Conservation (phyloP, 2,329 filamentous ascomycete species). For the Bipolaris cookei region DNA sequence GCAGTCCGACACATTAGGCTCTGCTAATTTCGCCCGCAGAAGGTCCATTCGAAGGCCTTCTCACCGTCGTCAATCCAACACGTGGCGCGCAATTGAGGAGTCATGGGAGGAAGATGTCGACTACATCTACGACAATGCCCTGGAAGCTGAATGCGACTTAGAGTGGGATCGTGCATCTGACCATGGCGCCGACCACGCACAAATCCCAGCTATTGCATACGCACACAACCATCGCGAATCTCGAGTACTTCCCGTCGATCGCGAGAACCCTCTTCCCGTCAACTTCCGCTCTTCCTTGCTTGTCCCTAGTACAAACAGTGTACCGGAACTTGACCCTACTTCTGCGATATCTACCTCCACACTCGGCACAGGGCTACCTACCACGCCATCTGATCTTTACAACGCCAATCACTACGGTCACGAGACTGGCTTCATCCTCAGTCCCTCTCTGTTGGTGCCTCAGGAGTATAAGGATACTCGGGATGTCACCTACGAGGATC, state of each 20-base stretch:
- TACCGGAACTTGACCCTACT: slow-evolving; percentile 44
- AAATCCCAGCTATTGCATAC: slow-evolving; percentile 20
- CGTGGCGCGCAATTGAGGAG: slow-evolving; percentile 48
- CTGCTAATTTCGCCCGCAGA: slow-evolving; percentile 45
- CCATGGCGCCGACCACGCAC: slow-evolving; percentile 45
- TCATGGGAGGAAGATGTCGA: slow-evolving; percentile 69
- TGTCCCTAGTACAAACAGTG: slow-evolving; percentile 33
- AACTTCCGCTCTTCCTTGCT: slow-evolving; percentile 37
- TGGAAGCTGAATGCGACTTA: slow-evolving; percentile 66
- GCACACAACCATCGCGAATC: slow-evolving; percentile 13
- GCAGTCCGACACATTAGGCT: slow-evolving; percentile 55
- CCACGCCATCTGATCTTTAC: slow-evolving; percentile 40
- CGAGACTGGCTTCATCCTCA: slow-evolving; percentile 47
- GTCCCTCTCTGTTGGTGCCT: slow-evolving; percentile 46
- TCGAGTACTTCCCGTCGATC: slow-evolving; percentile 7
- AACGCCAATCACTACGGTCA: slow-evolving; percentile 24
- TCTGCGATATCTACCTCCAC: slow-evolving; percentile 47
- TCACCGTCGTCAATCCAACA: slow-evolving; percentile 41
- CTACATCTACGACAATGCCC: slow-evolving; percentile 66
- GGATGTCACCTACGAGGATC: slow-evolving; percentile 48
- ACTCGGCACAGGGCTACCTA: slow-evolving; percentile 33
- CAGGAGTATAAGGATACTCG: slow-evolving; percentile 44
- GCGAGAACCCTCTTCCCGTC: slow-evolving; percentile 24
- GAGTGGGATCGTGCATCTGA: slow-evolving; percentile 58
- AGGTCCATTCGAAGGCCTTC: slow-evolving; percentile 29